Evolutionary conservation across 108 stramenopile species (phyloP).

Genomic region (Cyclostephanos tholiformis): DNA sequence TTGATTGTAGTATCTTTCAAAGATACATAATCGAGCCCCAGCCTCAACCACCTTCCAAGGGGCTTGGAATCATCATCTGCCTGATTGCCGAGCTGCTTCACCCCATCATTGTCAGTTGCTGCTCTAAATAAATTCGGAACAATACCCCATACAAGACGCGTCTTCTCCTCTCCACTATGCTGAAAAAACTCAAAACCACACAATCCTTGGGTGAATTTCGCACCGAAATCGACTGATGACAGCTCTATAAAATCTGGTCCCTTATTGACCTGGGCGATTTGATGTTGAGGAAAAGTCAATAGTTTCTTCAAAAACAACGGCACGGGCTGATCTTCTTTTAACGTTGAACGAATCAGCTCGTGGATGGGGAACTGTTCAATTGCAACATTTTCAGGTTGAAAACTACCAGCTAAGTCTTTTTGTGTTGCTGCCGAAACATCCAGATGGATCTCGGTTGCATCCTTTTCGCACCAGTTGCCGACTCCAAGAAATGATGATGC

Average conservation of each 20-base stretch:
- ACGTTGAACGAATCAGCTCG: not conserved
- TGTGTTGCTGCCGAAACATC: conserved; percentile 7
- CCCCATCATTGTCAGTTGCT: conserved; percentile 86
- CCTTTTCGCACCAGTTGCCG: not conserved
- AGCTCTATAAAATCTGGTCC: not conserved
- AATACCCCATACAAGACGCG: conserved; percentile 32
- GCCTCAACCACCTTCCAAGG: conserved; percentile 36
- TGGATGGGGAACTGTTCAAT: conserved; percentile 19
- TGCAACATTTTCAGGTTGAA: not conserved
- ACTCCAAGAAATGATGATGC: not conserved
- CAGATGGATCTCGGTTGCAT: conserved; percentile 10
- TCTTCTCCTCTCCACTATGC: not conserved
- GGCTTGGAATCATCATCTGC: conserved; percentile 37
- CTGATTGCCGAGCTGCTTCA: conserved; percentile 44
- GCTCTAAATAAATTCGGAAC: conserved; percentile 69
- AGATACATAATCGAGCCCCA: conserved; percentile 37
- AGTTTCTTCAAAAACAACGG: not conserved
- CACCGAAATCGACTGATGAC: not conserved
- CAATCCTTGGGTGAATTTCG: conserved; percentile 4
- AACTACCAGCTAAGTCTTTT: not conserved
- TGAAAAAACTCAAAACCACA: conserved; percentile 16
- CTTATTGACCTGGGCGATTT: not conserved
- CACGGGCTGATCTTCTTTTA: not conserved
- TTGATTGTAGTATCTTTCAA: conserved; percentile 14
- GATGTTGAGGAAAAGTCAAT: not conserved